Evolutionary conservation across 805 yeast genomes (phyloP).

Genomic region (Lipomyces sp.): DNA sequence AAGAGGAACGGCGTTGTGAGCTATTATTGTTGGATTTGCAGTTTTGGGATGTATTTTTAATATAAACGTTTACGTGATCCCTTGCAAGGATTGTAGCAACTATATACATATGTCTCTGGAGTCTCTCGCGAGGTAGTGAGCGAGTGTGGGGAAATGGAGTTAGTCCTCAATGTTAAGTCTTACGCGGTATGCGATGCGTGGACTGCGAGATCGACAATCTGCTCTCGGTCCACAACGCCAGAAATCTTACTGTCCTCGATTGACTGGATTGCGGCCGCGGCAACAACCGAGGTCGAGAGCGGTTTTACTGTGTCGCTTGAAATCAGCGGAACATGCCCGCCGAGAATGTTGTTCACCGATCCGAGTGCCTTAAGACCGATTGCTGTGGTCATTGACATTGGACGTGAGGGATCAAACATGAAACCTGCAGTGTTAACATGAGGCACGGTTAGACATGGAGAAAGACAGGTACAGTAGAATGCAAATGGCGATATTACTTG

Average conservation of each 20-base stretch:
- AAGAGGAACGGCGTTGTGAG: constrained; percentile 38
- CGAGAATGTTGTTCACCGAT: constrained; percentile 17
- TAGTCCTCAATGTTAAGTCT: too few relatives aligned
- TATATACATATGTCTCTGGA: too few relatives aligned
- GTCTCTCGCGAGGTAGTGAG: too few relatives aligned
- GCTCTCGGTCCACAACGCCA: constrained; percentile 15
- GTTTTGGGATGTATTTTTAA: neutral
- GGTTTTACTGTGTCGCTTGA: constrained; percentile 16
- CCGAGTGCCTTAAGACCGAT: constrained; percentile 15
- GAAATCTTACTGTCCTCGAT: constrained; percentile 13
- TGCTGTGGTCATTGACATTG: constrained; percentile 20
- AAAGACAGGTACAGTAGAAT: too few relatives aligned
- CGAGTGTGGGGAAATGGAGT: too few relatives aligned
- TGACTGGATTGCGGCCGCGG: constrained; percentile 28
- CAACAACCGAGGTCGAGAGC: constrained; percentile 20
- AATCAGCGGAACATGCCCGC: constrained; percentile 22
- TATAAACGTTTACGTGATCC: too few relatives aligned
- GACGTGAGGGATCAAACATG: constrained; percentile 22
- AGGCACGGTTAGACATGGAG: too few relatives aligned
- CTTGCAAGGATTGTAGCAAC: too few relatives aligned
- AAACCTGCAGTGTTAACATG: constrained; percentile 12
- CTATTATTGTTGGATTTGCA: neutral
- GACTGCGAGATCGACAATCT: constrained; percentile 13
- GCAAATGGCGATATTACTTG: constrained; percentile 2
- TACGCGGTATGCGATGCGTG: too few relatives aligned